Evolutionary conservation across 2,329 filamentous ascomycete genomes (phyloP).

Genomic region (Botrytis elliptica): DNA sequence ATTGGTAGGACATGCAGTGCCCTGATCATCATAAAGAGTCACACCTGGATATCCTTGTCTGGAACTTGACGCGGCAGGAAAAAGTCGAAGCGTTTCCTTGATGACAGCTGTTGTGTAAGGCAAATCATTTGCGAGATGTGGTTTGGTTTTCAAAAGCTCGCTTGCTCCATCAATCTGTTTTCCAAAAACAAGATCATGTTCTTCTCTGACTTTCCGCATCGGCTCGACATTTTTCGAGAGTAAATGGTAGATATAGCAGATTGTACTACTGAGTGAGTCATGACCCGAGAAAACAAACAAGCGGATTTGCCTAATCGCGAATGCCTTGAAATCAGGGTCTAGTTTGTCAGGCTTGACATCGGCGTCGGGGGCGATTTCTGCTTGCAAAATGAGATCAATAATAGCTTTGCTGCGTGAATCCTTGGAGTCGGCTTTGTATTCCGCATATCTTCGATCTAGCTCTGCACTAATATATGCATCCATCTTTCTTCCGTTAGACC

Average conservation of each 20-base stretch:
- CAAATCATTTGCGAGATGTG: constrained; percentile 26
- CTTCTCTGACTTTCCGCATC: constrained; percentile 24
- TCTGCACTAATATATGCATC: constrained; percentile 28
- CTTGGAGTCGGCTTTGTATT: not conserved
- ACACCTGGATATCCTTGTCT: constrained; percentile 1
- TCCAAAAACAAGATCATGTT: constrained; percentile 31
- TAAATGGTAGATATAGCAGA: constrained; percentile 25
- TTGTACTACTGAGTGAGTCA: constrained; percentile 28
- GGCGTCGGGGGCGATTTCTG: not conserved
- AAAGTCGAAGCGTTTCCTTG: constrained; percentile 23
- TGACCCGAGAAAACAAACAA: constrained; percentile 33
- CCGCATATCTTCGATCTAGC: constrained; percentile 28
- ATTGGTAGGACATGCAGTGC: not conserved
- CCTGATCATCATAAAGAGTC: not conserved
- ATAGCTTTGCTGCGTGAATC: constrained; percentile 15
- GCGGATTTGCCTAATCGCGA: constrained; percentile 1
- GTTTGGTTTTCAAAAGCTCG: constrained; percentile 18
- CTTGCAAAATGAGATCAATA: constrained; percentile 17
- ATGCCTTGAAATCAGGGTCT: not conserved
- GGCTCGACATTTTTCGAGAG: constrained; percentile 25
- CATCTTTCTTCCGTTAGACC: constrained; percentile 28
- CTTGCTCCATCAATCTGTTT: constrained; percentile 17
- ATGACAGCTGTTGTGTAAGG: constrained; percentile 30
- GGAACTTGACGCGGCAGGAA: not conserved
- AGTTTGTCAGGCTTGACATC: not conserved